phyloP scores from a whole-genome alignment of 768 basidiomycete species.

The Boletus edulis region DNA sequence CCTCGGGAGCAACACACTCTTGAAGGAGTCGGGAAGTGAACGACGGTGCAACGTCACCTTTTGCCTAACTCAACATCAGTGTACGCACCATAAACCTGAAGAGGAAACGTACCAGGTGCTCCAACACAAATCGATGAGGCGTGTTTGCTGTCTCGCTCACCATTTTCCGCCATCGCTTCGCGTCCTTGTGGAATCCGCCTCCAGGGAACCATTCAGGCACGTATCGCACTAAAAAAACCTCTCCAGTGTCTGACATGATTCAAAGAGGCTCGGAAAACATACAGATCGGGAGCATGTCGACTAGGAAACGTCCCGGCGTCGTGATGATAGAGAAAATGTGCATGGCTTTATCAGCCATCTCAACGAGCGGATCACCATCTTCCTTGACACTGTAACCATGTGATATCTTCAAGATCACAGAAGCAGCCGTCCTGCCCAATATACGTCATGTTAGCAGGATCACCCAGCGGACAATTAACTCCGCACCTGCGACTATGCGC shows the following conservation, averaged over 20 bases:
- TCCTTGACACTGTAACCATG: conserved; percentile 35
- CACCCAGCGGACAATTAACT: not conserved
- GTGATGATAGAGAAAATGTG: conserved; percentile 5
- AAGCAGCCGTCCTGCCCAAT: conserved; percentile 30
- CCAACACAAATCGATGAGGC: conserved; percentile 9
- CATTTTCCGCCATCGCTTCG: conserved; percentile 2
- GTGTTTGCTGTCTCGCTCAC: not conserved
- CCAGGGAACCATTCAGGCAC: conserved; percentile 25
- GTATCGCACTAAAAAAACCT: conserved; percentile 7
- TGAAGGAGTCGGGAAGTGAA: conserved; percentile 13
- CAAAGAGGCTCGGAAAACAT: not conserved
- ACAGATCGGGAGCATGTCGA: conserved; percentile 12
- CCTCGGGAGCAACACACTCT: conserved; percentile 6
- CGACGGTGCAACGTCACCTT: conserved; percentile 9
- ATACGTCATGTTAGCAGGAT: not conserved
- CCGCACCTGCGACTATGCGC: conserved; percentile 8
- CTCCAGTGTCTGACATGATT: not conserved
- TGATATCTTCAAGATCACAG: conserved; percentile 33
- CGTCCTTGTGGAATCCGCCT: conserved; percentile 13
- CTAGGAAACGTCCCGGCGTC: conserved; percentile 8
- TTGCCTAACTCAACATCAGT: conserved; percentile 1
- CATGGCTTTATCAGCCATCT: conserved; percentile 25
- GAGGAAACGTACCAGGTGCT: conserved; percentile 10
- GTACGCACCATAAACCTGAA: not conserved
- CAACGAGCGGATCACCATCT: conserved; percentile 32